These are phyloP conservation scores for Pisolithus marmoratus DNA, from an alignment of 768 basidiomycete species.

Conservation along the genomic window DNA sequence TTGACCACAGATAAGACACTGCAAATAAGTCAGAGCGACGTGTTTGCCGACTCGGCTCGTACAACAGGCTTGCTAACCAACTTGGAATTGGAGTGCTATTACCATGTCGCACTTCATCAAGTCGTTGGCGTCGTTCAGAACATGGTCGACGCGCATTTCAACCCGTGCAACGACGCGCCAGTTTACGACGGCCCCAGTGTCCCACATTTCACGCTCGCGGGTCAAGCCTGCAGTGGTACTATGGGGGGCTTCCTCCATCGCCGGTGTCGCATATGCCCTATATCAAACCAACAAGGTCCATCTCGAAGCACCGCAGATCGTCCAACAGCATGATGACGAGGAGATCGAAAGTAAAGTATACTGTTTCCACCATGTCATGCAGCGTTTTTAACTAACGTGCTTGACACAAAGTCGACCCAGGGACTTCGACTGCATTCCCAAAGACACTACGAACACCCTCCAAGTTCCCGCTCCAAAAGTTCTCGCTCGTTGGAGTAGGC, in stretches of 20 bases:
- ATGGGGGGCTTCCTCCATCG: slow-evolving; percentile 26
- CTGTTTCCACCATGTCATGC: not conserved
- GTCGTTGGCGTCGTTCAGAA: not conserved
- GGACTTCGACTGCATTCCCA: slow-evolving; percentile 70
- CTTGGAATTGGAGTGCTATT: too few relatives aligned
- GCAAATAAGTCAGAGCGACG: too few relatives aligned
- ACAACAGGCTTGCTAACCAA: too few relatives aligned
- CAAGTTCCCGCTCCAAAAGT: slow-evolving; percentile 52
- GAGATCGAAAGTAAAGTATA: slow-evolving; percentile 6
- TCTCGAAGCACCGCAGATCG: slow-evolving; percentile 34
- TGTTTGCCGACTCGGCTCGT: too few relatives aligned
- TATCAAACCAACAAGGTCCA: slow-evolving; percentile 23
- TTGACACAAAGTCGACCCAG: slow-evolving; percentile 57
- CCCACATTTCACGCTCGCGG: not conserved
- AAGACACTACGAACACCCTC: slow-evolving; percentile 58
- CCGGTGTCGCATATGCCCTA: slow-evolving; percentile 14
- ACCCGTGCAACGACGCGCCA: not conserved
- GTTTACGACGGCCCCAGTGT: not conserved
- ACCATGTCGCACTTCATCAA: not conserved
- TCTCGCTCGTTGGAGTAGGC: slow-evolving; percentile 77
- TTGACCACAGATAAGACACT: too few relatives aligned
- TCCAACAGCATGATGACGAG: not conserved
- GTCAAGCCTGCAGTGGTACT: slow-evolving; percentile 16
- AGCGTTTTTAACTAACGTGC: not conserved
- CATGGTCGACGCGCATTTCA: not conserved